These are phyloP conservation scores for Prunus mume DNA, from an alignment of 306 rosid species.

Conservation along the genomic window DNA sequence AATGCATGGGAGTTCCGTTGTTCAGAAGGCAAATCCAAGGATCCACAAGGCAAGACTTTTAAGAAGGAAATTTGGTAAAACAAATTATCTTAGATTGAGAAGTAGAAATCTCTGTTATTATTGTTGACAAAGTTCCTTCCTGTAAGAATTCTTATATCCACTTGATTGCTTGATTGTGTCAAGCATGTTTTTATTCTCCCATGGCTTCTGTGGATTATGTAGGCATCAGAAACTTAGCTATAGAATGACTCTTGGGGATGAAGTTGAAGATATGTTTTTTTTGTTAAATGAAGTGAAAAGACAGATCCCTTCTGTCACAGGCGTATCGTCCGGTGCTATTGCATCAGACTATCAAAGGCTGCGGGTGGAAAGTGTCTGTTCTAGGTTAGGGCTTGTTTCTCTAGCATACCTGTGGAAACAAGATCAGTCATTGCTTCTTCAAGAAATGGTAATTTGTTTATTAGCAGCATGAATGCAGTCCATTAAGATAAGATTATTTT, in stretches of 20 bases:
- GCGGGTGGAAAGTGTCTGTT: constrained; percentile 95
- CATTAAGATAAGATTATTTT: constrained; percentile 1
- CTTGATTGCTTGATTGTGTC: constrained; percentile 6
- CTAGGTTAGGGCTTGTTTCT: constrained; percentile 99
- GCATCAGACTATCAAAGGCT: constrained; percentile 97
- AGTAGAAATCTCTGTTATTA: constrained; percentile 14
- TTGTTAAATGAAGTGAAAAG: constrained; percentile 82
- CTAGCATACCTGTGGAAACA: constrained; percentile 95
- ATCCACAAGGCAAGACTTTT: constrained; percentile 86
- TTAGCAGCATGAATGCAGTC: constrained; percentile 17
- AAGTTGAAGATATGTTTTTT: constrained; percentile 89
- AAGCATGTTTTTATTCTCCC: constrained; percentile 15
- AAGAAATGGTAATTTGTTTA: constrained; percentile 75
- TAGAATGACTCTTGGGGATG: constrained; percentile 81
- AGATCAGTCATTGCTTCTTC: constrained; percentile 91
- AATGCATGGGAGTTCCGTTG: constrained; percentile 97
- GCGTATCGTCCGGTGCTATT: constrained; percentile 96
- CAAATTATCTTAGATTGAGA: constrained; percentile 24
- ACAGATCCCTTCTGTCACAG: constrained; percentile 74
- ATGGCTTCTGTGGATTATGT: constrained; percentile 22
- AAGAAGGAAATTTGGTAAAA: constrained; percentile 30
- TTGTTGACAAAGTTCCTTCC: not conserved
- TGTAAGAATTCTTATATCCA: not conserved
- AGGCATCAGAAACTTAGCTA: constrained; percentile 91
- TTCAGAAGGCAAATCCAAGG: constrained; percentile 91